A percentile compares a stretch with the other conserved stretches of the same genome.
These are phyloP conservation scores for Podaxis mareebaensis DNA, from an alignment of 768 basidiomycete genomes.

Conservation along the genomic window DNA sequence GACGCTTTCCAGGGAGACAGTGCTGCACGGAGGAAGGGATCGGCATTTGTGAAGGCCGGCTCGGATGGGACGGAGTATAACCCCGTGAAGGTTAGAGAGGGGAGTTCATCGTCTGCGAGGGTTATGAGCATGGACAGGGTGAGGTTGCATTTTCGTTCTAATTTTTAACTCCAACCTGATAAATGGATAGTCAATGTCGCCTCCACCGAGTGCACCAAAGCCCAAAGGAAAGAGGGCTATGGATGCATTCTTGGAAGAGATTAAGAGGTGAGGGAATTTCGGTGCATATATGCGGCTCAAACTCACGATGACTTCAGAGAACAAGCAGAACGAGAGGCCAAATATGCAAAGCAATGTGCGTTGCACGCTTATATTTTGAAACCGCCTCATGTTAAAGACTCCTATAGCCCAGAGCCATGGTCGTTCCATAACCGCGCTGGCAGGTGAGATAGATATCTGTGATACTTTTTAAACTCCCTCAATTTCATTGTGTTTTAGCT, in stretches of 20 bases:
- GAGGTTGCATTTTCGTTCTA: background rate
- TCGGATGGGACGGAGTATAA: slow-evolving; percentile 46
- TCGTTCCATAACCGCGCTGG: slow-evolving; percentile 87
- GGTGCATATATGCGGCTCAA: background rate
- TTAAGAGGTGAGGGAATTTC: slow-evolving; percentile 67
- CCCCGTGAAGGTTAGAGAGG: slow-evolving; percentile 5
- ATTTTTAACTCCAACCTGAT: background rate
- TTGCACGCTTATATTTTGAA: slow-evolving; percentile 1
- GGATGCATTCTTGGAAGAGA: slow-evolving; percentile 95
- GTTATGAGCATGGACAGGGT: slow-evolving; percentile 19
- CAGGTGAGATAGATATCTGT: slow-evolving; percentile 32
- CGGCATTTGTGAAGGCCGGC: slow-evolving; percentile 65
- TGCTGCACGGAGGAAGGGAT: slow-evolving; percentile 45
- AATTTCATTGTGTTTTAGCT: slow-evolving; percentile 35
- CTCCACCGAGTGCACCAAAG: slow-evolving; percentile 54
- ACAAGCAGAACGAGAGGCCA: slow-evolving; percentile 87
- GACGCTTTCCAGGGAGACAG: slow-evolving; percentile 82
- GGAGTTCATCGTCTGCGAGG: background rate
- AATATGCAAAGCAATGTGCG: slow-evolving; percentile 70
- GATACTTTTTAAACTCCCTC: background rate
- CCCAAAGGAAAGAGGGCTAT: slow-evolving; percentile 95
- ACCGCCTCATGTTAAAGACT: background rate
- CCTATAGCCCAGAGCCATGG: slow-evolving; percentile 41
- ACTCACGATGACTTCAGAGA: slow-evolving; percentile 55
- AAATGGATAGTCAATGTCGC: slow-evolving; percentile 55